Evolutionary conservation across 257 asterid genomes (phyloP), one percentile per base, ranked within the genome.

Genomic region (Thymus mandschuricus): DNA sequence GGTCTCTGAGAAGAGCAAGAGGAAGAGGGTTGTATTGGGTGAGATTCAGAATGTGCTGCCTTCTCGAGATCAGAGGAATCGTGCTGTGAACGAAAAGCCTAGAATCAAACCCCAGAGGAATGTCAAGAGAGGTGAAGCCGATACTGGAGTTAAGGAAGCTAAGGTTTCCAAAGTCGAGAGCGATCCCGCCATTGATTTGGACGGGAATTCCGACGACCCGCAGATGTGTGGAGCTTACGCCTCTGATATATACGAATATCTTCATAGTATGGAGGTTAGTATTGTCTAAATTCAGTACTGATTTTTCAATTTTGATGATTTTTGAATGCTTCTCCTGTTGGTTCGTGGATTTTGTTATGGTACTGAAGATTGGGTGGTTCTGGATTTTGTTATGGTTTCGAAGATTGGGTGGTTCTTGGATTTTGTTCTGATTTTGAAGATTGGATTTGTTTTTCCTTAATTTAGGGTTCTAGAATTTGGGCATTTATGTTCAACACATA

Each of bases 231-330:
- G 48, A 44, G 81, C 86, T 35, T 86, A 91, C 70, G 96, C 73
- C 84, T 81, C 91, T 77, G 97, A 91, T 64, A 94, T 94, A 34
- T 94, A 88, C 28, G 88, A 80, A 1, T 94, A 94, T 80, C 96
- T 94, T 78, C 97, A 78, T 21, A 56, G 49, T 10, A 85, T 89
- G 91, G 97, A 94, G 98, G 98, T 91, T 11, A 35, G 84, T 76
- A 7, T 60, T 35, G 3, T 13, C 10, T 71, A 12, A 10, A 1
- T 52, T 41, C 38, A 31, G 40, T 38, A 38, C 44, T 46, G 51
- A 46, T 46, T 46, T 46, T 5, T n/a, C 2, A 12, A 5, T 50
- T 50, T 2, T 5, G 27, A 49, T n/a, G 56, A 50, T 46, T 46
- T 10, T 46, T 45, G 50, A 45, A 49, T 49, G 57, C 29, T 2